Conservation (phyloP, 2,329 filamentous ascomycete genomes). For the Neospermospora avenae region DNA sequence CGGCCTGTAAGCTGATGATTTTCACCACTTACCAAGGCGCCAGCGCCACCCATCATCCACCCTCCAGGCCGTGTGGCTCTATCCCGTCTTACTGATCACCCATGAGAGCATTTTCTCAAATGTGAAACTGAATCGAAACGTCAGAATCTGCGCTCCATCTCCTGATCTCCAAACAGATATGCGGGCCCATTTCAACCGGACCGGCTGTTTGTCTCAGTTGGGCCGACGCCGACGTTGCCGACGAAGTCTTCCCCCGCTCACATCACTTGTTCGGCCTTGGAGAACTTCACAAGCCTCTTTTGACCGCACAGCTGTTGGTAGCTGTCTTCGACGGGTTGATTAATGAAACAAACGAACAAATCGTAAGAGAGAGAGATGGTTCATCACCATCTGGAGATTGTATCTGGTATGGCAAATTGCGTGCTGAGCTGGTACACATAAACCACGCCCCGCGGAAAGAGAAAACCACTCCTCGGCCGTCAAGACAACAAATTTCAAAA, state of each 20-base stretch:
- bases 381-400: constrained; percentile 8
- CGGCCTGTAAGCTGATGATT: background rate
- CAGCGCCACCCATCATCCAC: background rate
- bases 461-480: background rate
- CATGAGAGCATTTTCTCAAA: background rate
- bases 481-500: background rate
- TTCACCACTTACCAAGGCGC: background rate
- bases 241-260: background rate
- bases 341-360: background rate
- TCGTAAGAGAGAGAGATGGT: background rate
- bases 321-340: background rate
- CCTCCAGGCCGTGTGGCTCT: background rate
- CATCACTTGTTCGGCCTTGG: background rate
- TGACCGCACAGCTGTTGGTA: constrained; percentile 1
- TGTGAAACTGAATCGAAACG: constrained; percentile 27
- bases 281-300: background rate
- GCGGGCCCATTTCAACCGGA: background rate
- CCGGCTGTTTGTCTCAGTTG: background rate
- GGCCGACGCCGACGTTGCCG: background rate
- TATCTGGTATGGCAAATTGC: constrained; percentile 18
- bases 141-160: background rate
- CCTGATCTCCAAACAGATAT: constrained; percentile 1
- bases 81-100: background rate
- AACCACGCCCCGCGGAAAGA: background rate
- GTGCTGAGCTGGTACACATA: background rate